Conservation (phyloP, 148 eudicot species). For the Persicaria maculosa region DNA sequence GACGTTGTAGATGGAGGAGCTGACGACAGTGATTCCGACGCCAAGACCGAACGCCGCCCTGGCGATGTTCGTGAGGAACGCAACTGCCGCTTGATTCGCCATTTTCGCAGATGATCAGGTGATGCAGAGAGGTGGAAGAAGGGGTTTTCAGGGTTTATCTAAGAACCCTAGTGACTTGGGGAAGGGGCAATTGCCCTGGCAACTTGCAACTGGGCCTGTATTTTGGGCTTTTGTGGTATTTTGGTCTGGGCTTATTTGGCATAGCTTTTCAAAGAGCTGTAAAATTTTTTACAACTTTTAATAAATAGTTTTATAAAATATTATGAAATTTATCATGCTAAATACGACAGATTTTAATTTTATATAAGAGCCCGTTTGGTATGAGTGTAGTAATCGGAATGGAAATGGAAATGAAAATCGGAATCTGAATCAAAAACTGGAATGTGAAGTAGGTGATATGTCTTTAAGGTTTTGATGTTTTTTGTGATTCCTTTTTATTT, state of each 20-base stretch:
- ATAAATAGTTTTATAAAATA: no score
- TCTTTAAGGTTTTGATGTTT: no score
- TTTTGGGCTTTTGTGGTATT: background rate
- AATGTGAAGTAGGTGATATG: no score
- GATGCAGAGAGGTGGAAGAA: background rate
- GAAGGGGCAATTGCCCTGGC: background rate
- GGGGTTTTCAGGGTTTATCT: slow-evolving; percentile 12
- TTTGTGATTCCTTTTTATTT: no score
- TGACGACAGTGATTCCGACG: slow-evolving; percentile 36
- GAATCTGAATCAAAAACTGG: no score
- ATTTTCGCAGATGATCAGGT: slow-evolving; percentile 5
- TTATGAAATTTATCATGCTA: no score
- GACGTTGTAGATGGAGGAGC: slow-evolving; percentile 77
- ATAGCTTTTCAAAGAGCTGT: no score
- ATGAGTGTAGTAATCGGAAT: no score
- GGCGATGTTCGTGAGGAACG: slow-evolving; percentile 31
- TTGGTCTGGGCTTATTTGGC: background rate
- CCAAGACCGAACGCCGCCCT: slow-evolving; percentile 52
- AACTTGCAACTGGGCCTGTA: background rate
- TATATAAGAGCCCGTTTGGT: no score
- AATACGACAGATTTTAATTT: no score
- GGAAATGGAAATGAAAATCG: no score
- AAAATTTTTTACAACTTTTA: no score
- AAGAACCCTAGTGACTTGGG: background rate
- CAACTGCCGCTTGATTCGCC: slow-evolving; percentile 31